phyloP scores from a whole-genome alignment of 1,284 basidiomycete genomes.

The Rhodofomes roseus region DNA sequence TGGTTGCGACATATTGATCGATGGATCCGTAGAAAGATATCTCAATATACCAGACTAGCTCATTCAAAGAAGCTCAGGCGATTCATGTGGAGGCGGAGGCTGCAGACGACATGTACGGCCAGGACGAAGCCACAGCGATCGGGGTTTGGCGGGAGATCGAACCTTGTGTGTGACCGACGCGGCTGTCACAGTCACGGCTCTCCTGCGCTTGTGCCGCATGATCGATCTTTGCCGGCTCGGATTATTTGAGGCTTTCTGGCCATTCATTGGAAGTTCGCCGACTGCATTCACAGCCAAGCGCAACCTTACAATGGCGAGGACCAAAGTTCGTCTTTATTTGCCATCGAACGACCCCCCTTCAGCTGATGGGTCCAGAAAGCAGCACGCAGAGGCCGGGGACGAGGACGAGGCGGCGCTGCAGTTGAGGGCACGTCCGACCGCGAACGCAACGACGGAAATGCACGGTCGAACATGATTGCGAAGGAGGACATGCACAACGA shows the following conservation, averaged over 20 bases:
- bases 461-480: conserved; percentile 36
- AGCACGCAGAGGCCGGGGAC: background rate
- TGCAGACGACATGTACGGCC: no score
- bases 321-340: background rate
- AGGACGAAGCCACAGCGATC: no score
- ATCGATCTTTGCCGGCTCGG: no score
- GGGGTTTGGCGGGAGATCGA: no score
- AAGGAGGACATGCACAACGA: conserved; percentile 68
- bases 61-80: no score
- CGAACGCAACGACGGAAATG: conserved; percentile 14
- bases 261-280: no score
- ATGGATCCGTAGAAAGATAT: no score
- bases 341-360: background rate
- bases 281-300: no score
- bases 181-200: background rate
- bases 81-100: no score
- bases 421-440: background rate
- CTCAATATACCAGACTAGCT: background rate
- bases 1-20: background rate
- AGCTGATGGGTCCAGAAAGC: conserved; percentile 3
- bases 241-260: no score
- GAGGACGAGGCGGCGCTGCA: background rate
- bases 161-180: no score
- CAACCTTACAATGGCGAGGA: background rate
- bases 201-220: background rate